These are phyloP conservation scores for Avena insularis DNA, from an alignment of 176 grass and related monocot genomes.

Conservation along the genomic window DNA sequence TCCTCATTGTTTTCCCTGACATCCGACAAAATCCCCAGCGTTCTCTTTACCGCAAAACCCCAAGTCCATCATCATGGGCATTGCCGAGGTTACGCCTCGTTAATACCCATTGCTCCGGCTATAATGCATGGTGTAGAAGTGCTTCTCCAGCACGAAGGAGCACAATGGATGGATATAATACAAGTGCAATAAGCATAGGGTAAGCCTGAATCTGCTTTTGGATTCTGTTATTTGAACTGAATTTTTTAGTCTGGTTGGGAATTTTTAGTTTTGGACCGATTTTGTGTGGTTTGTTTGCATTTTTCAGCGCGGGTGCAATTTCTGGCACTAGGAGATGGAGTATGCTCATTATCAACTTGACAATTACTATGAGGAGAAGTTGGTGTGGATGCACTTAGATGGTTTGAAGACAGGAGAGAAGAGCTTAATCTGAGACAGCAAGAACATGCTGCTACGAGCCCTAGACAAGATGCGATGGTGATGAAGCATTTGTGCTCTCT, in stretches of 20 bases:
- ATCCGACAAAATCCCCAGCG: too few species aligned
- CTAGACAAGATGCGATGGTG: too few species aligned
- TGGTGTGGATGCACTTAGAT: not conserved
- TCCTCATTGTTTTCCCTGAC: too few species aligned
- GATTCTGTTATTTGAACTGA: not conserved
- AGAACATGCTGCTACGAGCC: too few species aligned
- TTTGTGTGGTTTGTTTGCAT: not conserved
- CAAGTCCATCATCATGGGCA: too few species aligned
- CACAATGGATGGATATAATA: not conserved
- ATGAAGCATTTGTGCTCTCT: too few species aligned
- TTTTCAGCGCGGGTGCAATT: not conserved
- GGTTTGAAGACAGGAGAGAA: not conserved
- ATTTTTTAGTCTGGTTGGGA: too few species aligned
- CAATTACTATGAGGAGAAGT: not conserved
- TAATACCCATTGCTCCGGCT: not conserved
- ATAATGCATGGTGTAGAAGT: not conserved
- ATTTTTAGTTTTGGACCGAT: not conserved
- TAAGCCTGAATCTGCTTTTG: not conserved
- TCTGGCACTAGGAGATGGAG: not conserved
- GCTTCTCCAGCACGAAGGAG: not conserved
- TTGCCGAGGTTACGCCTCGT: too few species aligned
- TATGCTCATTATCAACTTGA: not conserved
- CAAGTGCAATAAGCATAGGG: not conserved
- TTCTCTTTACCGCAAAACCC: too few species aligned
- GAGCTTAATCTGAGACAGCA: not conserved